Base-by-base conservation (phyloP, 1,284 basidiomycete genomes). In the Agaricales sp. region DNA sequence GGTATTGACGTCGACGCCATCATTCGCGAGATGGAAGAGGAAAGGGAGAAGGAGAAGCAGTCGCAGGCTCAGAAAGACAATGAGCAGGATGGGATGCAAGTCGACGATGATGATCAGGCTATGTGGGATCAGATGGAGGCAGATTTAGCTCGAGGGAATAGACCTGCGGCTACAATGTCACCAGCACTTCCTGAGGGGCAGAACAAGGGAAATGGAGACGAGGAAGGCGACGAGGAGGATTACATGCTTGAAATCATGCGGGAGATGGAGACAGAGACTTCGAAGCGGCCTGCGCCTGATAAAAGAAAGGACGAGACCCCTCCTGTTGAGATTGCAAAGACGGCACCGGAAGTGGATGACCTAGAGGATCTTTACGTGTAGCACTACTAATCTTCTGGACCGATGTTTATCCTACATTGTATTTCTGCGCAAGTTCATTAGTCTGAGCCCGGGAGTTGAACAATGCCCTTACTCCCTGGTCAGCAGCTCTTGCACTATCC, bases 201-300 rank as follows among this genome's bases (percentile, higher is more conserved):
- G 48, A 19, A 46, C 44, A 46, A 46, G 43, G 43, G 22, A 47
- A 48, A 2, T 48, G 25, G 16, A 51, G 58, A 38, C 43, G 50
- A 55, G 53, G 50, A 60, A 58, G 72, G 71, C 19, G 71, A 75
- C 16, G 78, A 82, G 47, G 75, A 81, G 41, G 78, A 82, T 3
- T n/a, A n/a, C n/a, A 77, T 87, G 74, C 83, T 82, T 78, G 77
- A 82, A 53, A 66, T 83, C 22, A 61, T 83, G 48, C 65, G 74
- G 45, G 81, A 87, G 59, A 69, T 79, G 55, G 78, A 80, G 62
- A 55, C 21, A 23, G 23, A 18, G 19, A 18, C 39, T 8, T 16
- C 39, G 18, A 8, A 18, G 4, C n/a, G n/a, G n/a, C n/a, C n/a
- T n/a, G n/a, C n/a, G n/a, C n/a, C n/a, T n/a, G n/a, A n/a, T n/a